These are phyloP conservation scores for Hymenoscyphus fructigenus DNA, from an alignment of 2,329 filamentous ascomycete genomes.

Conservation along the genomic window DNA sequence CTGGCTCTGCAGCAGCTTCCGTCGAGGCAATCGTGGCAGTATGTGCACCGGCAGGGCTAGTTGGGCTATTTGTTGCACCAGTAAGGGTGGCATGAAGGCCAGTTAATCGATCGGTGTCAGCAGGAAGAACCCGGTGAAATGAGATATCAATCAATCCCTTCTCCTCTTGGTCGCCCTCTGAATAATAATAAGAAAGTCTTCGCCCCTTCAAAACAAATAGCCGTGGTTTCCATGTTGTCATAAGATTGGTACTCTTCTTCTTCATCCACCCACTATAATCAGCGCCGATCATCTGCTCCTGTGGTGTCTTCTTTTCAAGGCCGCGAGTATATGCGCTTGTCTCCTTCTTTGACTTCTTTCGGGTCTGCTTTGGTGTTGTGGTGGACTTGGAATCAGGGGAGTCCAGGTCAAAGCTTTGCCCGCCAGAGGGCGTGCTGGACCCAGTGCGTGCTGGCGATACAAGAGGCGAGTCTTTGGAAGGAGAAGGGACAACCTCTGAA, in stretches of 20 bases:
- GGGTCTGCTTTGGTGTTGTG: conserved; percentile 46
- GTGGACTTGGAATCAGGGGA: conserved; percentile 63
- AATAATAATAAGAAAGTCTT: conserved; percentile 93
- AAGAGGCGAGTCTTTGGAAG: conserved; percentile 52
- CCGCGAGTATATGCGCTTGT: conserved; percentile 93
- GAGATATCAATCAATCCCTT: conserved; percentile 97
- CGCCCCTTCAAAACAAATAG: conserved; percentile 94
- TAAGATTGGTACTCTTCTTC: conserved; percentile 93
- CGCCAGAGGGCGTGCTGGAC: conserved; percentile 67
- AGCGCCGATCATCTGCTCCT: conserved; percentile 79
- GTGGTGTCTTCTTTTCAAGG: conserved; percentile 74
- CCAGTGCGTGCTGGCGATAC: conserved; percentile 73
- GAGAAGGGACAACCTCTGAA: conserved; percentile 43
- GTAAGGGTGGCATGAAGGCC: conserved; percentile 90
- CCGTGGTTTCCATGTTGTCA: conserved; percentile 96
- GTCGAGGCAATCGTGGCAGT: conserved; percentile 46
- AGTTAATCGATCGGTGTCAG: conserved; percentile 86
- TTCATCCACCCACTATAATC: conserved; percentile 99
- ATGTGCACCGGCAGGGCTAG: conserved; percentile 49
- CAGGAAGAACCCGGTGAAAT: conserved; percentile 92
- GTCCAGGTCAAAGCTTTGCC: conserved; percentile 75
- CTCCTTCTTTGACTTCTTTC: conserved; percentile 83
- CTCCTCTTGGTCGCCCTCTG: conserved; percentile 87
- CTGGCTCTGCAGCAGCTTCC: conserved; percentile 42
- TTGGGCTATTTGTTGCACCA: conserved; percentile 69